Percentiles rank a stretch among this genome's conserved stretches.
Evolutionary conservation across 441 rosid species (phyloP).

Genomic region (Eruca vesicaria): DNA sequence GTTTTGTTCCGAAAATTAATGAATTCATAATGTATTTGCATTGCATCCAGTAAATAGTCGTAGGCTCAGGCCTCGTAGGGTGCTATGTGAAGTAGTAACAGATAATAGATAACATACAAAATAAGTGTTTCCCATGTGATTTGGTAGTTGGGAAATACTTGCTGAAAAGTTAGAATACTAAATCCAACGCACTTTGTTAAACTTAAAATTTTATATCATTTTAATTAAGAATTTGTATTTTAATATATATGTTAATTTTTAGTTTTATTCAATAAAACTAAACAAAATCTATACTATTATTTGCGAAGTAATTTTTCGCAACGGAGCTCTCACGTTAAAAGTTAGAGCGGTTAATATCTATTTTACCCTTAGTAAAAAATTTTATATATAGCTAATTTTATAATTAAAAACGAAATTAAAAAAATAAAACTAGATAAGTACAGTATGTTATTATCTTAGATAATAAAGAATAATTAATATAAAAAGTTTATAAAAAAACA

Average conservation of each 20-base stretch:
- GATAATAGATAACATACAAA: background rate
- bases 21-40: background rate
- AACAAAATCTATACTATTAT: no score
- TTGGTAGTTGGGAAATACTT: background rate
- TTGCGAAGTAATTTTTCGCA: no score
- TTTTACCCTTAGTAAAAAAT: no score
- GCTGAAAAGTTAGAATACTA: background rate
- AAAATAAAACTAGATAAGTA: no score
- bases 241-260: background rate
- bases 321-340: no score
- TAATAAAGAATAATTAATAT: no score
- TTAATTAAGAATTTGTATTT: no score
- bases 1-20: background rate
- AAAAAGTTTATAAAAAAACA: no score
- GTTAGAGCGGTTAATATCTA: no score
- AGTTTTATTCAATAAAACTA: background rate
- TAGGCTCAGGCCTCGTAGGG: background rate
- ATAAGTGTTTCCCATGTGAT: background rate
- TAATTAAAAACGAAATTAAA: no score
- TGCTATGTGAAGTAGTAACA: background rate
- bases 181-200: background rate
- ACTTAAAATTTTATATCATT: background rate
- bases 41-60: background rate
- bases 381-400: no score
- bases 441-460: no score